Conservation (phyloP, 179 eudicot genomes). For the Spergularia azorica region DNA sequence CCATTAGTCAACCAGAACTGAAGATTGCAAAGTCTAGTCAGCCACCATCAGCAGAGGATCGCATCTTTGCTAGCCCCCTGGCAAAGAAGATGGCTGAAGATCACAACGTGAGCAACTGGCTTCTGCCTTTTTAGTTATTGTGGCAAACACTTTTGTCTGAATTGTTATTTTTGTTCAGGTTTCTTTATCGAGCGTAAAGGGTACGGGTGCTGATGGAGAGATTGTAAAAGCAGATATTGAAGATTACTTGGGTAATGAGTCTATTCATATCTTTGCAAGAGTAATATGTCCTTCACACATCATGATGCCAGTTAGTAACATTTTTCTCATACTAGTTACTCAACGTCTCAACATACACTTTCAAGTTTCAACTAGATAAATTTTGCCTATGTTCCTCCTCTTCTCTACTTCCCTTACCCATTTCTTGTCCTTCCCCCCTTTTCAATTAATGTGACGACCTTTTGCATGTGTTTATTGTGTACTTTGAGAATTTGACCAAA, state of each 20-base stretch:
- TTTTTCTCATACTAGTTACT: neutral
- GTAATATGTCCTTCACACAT: neutral
- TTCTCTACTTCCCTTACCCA: too few species aligned
- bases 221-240: slow-evolving; percentile 88
- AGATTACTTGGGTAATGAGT: slow-evolving; percentile 65
- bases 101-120: slow-evolving; percentile 48
- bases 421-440: neutral
- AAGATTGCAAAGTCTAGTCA: slow-evolving; percentile 49
- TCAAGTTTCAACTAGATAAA: neutral
- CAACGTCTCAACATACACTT: neutral
- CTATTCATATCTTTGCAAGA: neutral
- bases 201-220: slow-evolving; percentile 88
- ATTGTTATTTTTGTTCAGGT: slow-evolving; percentile 40
- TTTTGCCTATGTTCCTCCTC: neutral
- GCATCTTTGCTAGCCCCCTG: slow-evolving; percentile 94
- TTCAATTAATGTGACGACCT: neutral
- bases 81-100: slow-evolving; percentile 95
- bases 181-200: slow-evolving; percentile 74
- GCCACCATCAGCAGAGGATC: slow-evolving; percentile 56
- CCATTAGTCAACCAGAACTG: slow-evolving; percentile 49
- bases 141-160: neutral
- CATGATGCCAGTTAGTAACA: neutral
- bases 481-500: neutral
- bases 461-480: neutral
- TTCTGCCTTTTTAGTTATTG: slow-evolving; percentile 11